phyloP scores from a whole-genome alignment of 164 flowering plant genomes.

The Vitis amurensis region DNA sequence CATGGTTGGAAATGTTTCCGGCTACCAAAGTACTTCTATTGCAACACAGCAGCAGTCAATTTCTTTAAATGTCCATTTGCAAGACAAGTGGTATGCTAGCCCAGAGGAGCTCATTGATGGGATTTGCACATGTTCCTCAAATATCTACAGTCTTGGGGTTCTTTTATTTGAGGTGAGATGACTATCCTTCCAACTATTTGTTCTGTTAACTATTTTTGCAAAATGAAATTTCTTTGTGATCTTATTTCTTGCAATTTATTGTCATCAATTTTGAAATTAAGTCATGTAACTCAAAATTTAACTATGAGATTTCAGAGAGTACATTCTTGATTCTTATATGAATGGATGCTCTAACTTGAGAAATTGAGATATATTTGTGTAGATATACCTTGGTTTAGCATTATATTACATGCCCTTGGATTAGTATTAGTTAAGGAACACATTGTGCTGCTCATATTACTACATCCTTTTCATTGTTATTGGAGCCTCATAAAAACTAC shows the following conservation, averaged over 20 bases:
- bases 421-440: neutral
- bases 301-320: neutral
- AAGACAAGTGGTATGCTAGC: constrained; percentile 78
- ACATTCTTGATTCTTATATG: neutral
- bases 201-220: neutral
- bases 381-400: neutral
- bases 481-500: neutral
- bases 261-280: neutral
- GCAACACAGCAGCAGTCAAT: constrained; percentile 14
- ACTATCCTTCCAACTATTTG: neutral
- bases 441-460: neutral
- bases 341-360: neutral
- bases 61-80: constrained; percentile 31
- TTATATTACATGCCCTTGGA: neutral
- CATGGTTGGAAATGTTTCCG: constrained; percentile 17
- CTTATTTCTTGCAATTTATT: neutral
- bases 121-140: constrained; percentile 50
- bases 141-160: constrained; percentile 77
- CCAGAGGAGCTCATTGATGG: constrained; percentile 54
- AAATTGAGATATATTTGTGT: neutral
- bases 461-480: neutral
- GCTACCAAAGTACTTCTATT: constrained; percentile 14
- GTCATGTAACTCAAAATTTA: neutral
- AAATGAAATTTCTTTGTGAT: neutral
- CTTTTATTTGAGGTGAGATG: constrained; percentile 85